A percentile compares a stretch with the other conserved stretches of the same genome.
These are phyloP conservation scores for Agastache rugosa DNA, from an alignment of 257 asterid species.

Conservation along the genomic window DNA sequence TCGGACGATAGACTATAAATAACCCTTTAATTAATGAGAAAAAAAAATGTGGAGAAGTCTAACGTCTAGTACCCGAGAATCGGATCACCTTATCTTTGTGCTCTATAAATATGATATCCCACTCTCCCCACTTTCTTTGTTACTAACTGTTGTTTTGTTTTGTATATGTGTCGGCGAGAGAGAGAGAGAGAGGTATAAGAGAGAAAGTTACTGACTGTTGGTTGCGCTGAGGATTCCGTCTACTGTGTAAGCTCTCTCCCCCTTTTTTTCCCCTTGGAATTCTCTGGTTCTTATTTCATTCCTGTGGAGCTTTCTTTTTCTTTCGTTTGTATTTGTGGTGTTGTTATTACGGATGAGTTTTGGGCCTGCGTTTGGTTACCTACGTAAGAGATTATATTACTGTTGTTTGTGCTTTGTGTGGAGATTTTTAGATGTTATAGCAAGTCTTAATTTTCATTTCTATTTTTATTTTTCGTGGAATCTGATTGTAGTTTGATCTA, in stretches of 20 bases:
- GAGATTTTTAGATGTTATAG: background rate
- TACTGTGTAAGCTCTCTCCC: constrained; percentile 40
- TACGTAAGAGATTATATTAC: background rate
- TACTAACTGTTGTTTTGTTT: background rate
- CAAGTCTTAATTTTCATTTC: background rate
- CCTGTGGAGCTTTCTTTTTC: background rate
- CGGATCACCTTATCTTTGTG: constrained; percentile 56
- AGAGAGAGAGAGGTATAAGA: constrained; percentile 21
- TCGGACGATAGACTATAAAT: too few species aligned
- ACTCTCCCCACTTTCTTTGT: constrained; percentile 10
- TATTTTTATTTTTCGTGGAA: background rate
- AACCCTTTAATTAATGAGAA: background rate
- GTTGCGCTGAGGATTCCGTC: constrained; percentile 31
- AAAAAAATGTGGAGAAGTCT: background rate
- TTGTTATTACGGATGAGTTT: background rate
- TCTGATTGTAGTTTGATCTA: constrained; percentile 8
- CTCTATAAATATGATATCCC: constrained; percentile 63
- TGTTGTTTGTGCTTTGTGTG: constrained; percentile 4
- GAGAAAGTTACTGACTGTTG: constrained; percentile 18
- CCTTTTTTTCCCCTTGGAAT: constrained; percentile 2
- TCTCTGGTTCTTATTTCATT: background rate
- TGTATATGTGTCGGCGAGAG: constrained; percentile 5
- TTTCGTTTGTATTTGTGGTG: background rate
- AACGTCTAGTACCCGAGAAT: constrained; percentile 50
- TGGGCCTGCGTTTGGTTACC: constrained; percentile 1